phyloP scores from a whole-genome alignment of 2,329 filamentous ascomycete genomes.

The Chrysoporthe puriensis region DNA sequence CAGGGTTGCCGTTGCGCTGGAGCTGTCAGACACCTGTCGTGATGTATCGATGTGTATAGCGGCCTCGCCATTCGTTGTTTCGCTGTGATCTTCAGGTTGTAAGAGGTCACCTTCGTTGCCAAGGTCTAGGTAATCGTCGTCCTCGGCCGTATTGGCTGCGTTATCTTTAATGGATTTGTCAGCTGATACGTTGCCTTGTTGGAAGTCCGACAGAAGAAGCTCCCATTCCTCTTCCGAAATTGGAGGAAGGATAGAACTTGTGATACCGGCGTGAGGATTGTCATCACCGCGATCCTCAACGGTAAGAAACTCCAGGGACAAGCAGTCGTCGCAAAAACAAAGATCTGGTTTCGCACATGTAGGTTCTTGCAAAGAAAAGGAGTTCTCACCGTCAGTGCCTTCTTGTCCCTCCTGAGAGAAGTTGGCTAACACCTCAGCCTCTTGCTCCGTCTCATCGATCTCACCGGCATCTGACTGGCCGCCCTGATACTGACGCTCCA shows the following conservation, averaged over 20 bases:
- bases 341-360: constrained; percentile 11
- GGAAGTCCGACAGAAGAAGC: neutral
- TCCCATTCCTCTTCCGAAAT: constrained; percentile 12
- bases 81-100: constrained; percentile 3
- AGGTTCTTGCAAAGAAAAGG: constrained; percentile 8
- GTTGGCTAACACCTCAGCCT: constrained; percentile 9
- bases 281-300: neutral
- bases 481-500: neutral
- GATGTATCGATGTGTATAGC: constrained; percentile 11
- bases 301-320: neutral
- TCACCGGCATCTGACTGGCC: neutral
- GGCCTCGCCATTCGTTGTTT: constrained; percentile 1
- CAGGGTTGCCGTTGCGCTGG: constrained; percentile 39
- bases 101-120: constrained; percentile 14
- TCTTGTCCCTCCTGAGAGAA: constrained; percentile 15
- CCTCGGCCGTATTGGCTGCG: constrained; percentile 16
- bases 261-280: neutral
- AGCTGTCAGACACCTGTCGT: constrained; percentile 26
- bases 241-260: neutral
- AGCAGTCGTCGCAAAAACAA: constrained; percentile 22
- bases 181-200: constrained; percentile 16
- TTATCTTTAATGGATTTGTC: constrained; percentile 17
- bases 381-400: constrained; percentile 25
- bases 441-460: neutral
- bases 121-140: constrained; percentile 30